These are phyloP conservation scores for Fraxinus baroniana DNA, from an alignment of 305 asterid species.

Conservation along the genomic window DNA sequence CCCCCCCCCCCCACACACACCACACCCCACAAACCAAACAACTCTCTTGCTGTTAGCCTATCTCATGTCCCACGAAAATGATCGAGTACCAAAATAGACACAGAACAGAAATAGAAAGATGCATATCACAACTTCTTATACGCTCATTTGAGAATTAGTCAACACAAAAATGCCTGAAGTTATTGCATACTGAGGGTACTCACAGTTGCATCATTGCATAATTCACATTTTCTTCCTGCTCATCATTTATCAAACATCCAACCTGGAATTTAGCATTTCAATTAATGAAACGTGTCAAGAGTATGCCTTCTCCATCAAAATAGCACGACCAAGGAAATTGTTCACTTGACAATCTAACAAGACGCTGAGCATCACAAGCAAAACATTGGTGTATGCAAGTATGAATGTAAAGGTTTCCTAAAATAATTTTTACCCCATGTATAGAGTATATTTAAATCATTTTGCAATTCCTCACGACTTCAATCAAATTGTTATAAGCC, in stretches of 20 bases:
- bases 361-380: neutral
- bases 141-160: neutral
- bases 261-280: neutral
- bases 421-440: neutral
- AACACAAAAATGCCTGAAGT: neutral
- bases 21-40: no score
- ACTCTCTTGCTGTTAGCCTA: neutral
- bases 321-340: neutral
- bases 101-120: neutral
- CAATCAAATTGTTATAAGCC: neutral
- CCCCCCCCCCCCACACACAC: no score
- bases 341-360: neutral
- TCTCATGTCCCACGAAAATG: neutral
- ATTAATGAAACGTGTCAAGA: neutral
- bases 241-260: neutral
- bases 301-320: neutral
- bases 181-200: neutral
- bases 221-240: neutral
- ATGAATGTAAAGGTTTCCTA: neutral
- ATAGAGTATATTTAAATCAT: neutral
- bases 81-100: neutral
- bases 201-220: neutral
- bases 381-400: neutral
- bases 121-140: neutral
- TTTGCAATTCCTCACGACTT: neutral